Base-by-base conservation (phyloP, 768 basidiomycete species). In the Auricularia auricula-judae region DNA sequence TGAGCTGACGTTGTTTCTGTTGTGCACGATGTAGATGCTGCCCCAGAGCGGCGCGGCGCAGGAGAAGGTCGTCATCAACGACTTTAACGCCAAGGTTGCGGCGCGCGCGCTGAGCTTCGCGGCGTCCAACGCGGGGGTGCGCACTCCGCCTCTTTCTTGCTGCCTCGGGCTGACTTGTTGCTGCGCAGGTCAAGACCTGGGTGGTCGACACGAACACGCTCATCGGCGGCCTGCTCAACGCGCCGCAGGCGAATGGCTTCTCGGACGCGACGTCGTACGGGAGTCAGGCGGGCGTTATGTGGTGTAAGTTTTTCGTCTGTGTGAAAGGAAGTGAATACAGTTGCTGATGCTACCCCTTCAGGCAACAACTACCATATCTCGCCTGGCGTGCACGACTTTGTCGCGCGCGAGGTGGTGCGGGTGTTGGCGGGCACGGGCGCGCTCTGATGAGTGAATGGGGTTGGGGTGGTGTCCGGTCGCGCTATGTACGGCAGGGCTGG, bases 21-120 rank as follows among this genome's bases (percentile, higher is more conserved):
- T 10, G 12, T 14, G 8, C 39, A 42, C 39, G 39, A 42, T 14
- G 10, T 60, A 85, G 84, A 83, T 83, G 81, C 74, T 82, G 33
- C 74, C 77, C 0, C 76, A 84, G 71, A 68, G 73, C 4, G 74
- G 79, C 3, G 79, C 76, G 56, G 75, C 76, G 0, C 66, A 72
- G 2, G 79, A 82, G 67, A 78, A 79, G 65, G 68, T 71, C 29
- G 81, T 84, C 62, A 83, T 86, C 66, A 68, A 70, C 1, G 78
- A 72, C 59, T 86, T 80, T 74, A 87, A 87, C 71, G 69, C 72
- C 2, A 80, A 81, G 67, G 76, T 86, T 11, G 75, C 73, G 0
- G 70, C 77, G 0, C 75, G 77, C 54, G 75, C 77, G n/a, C 63
- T 68, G 1, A 62, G 75, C 10, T 82, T 86, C 74, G 71, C 78